phyloP scores from a whole-genome alignment of 805 yeast genomes.

The Yarrowia keelungensis region DNA sequence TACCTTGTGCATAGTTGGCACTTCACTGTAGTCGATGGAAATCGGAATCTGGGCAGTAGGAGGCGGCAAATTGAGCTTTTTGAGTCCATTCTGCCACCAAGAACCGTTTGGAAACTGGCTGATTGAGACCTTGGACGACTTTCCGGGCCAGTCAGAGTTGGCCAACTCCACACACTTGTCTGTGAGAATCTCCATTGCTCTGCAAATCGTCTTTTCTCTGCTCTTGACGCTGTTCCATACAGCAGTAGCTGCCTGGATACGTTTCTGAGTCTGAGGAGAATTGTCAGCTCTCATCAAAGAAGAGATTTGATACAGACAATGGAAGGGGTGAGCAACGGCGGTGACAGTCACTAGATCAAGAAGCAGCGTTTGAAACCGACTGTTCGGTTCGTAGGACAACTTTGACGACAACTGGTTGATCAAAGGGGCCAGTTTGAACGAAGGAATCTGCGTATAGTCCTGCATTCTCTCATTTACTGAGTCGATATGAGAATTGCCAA shows the following conservation, averaged over 20 bases:
- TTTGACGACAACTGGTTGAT: constrained; percentile 80
- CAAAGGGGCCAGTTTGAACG: constrained; percentile 77
- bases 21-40: constrained; percentile 51
- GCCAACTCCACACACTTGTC: constrained; percentile 33
- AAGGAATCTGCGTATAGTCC: constrained; percentile 57
- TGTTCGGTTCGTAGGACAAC: constrained; percentile 58
- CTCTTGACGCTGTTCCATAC: constrained; percentile 21
- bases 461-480: constrained; percentile 56
- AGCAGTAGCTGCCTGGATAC: not conserved
- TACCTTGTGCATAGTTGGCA: constrained; percentile 59
- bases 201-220: not conserved
- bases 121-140: not conserved
- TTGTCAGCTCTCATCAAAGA: constrained; percentile 40
- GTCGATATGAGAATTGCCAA: constrained; percentile 61
- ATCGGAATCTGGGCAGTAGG: constrained; percentile 61
- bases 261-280: not conserved
- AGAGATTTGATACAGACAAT: constrained; percentile 61
- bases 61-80: constrained; percentile 58
- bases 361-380: constrained; percentile 63
- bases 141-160: not conserved
- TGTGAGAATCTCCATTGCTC: constrained; percentile 25
- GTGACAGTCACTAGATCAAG: constrained; percentile 57
- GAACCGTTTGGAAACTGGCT: constrained; percentile 10
- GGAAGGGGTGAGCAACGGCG: constrained; percentile 71
- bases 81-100: constrained; percentile 23